Conservation (phyloP, 352 stramenopile genomes). For the Globisporangium splendens region DNA sequence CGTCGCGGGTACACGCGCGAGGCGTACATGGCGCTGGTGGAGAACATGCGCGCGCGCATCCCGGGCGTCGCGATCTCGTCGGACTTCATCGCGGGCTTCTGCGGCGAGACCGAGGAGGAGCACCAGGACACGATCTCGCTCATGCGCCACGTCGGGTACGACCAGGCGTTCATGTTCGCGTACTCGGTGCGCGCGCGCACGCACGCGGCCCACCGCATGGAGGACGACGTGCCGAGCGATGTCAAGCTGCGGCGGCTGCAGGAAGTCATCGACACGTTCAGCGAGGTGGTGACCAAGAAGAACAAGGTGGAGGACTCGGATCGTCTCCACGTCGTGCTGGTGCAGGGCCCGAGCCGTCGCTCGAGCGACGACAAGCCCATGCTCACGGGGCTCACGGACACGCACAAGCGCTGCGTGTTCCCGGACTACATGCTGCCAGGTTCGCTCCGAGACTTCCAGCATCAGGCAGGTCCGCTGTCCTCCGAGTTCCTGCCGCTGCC, state of each 20-base stretch:
- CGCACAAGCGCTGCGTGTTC: conserved; percentile 89
- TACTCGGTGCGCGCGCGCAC: conserved; percentile 97
- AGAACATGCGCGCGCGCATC: conserved; percentile 86
- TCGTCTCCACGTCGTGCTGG: conserved; percentile 92
- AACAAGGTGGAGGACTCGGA: conserved; percentile 91
- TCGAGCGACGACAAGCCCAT: conserved; percentile 69
- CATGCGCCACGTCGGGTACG: conserved; percentile 87
- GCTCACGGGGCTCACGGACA: conserved; percentile 85
- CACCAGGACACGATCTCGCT: conserved; percentile 92
- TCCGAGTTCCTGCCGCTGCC: conserved; percentile 46
- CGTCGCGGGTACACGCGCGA: conserved; percentile 95
- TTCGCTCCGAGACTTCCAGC: conserved; percentile 44
- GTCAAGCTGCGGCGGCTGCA: conserved; percentile 94
- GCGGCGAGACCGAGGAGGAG: conserved; percentile 97
- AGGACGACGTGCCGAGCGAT: conserved; percentile 94
- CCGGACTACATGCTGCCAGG: conserved; percentile 45
- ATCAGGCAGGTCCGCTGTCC: conserved; percentile 29
- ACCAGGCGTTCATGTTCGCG: conserved; percentile 99
- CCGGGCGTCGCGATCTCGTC: conserved; percentile 88
- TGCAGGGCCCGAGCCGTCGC: conserved; percentile 91
- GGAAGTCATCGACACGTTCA: conserved; percentile 96
- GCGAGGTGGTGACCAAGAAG: conserved; percentile 87
- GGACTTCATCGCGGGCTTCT: conserved; percentile 99
- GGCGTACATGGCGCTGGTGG: conserved; percentile 95
- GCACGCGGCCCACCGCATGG: conserved; percentile 92